Base-by-base conservation (phyloP, 1,139 yeast species). In the Scheffersomyces stambukii region DNA sequence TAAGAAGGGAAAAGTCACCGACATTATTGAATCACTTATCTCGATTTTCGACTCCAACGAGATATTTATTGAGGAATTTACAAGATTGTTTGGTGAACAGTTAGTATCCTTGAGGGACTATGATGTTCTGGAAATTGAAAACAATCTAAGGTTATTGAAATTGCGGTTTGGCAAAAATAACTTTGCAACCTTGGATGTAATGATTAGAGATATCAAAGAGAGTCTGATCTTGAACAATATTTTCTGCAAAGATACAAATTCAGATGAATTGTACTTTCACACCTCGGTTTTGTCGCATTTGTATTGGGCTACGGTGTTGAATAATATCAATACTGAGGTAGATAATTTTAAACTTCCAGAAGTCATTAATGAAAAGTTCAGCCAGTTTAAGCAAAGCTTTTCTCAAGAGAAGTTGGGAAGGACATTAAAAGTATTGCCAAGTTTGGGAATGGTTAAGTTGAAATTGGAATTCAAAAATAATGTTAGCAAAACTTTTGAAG, bases 11-110 rank as follows among this genome's bases (percentile, higher is more conserved):
- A 67, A 68, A 29, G 75, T 72, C 6, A 67, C 70, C 30, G 95
- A 85, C 48, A 70, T 81, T 4, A 75, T 86, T 13, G 88, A 79
- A 41, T 76, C 86, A 1, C 60, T 86, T 22, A 66, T 83, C 2
- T 77, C 91, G 1, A 75, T 89, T 2, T 84, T 82, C 52, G 95
- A 88, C 30, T 75, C 82, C 38, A 81, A 81, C 43, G 84, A 76
- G n/a, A 63, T 75, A 1, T 81, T 91, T 41, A 70, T 86, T 21
- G 65, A 71, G 21, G 95, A 85, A 45, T 75, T 91, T 41, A 73
- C 82, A 5, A 64, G 66, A 16, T 59, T 81, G 1, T 77, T 88
- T 43, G 82, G 94, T 0, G 64, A 66, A 10, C 66, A 75, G 33
- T 62, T 91, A 39, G 58, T 85, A 9, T 54, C 64, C 6, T 47